These are phyloP conservation scores for Boletus barrowsii DNA, from an alignment of 768 basidiomycete genomes.

Conservation along the genomic window DNA sequence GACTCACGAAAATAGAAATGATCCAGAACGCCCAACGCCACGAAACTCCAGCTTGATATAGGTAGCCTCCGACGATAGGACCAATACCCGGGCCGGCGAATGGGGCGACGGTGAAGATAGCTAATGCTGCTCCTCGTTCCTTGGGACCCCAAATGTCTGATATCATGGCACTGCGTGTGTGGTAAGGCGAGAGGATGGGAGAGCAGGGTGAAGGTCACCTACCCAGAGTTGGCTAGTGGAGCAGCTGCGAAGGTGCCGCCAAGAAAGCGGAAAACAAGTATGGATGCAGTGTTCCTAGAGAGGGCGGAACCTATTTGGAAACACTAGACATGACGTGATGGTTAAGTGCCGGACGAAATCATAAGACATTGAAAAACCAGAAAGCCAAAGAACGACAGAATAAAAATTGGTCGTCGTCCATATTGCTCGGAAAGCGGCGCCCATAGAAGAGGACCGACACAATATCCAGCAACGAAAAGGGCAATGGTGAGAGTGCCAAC, in stretches of 20 bases:
- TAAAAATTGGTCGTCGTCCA: slow-evolving; percentile 59
- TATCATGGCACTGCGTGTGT: slow-evolving; percentile 42
- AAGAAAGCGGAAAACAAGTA: slow-evolving; percentile 72
- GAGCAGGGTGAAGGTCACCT: slow-evolving; percentile 7
- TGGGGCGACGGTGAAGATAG: slow-evolving; percentile 60
- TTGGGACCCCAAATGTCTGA: slow-evolving; percentile 62
- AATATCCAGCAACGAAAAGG: slow-evolving; percentile 68
- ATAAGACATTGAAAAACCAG: slow-evolving; percentile 33
- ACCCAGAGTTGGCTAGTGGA: slow-evolving; percentile 71
- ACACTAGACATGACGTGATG: slow-evolving; percentile 30
- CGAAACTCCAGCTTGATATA: slow-evolving; percentile 36
- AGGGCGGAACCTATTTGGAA: slow-evolving; percentile 67
- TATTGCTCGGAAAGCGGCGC: slow-evolving; percentile 52
- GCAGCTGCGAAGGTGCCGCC: slow-evolving; percentile 67
- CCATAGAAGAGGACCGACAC: slow-evolving; percentile 60
- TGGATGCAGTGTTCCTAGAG: slow-evolving; percentile 53
- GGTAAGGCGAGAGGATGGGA: neutral
- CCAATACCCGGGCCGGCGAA: slow-evolving; percentile 67
- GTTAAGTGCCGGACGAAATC: neutral
- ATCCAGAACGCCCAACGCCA: slow-evolving; percentile 75
- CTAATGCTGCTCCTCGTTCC: slow-evolving; percentile 61
- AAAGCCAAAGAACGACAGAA: slow-evolving; percentile 56
- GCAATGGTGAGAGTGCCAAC: slow-evolving; percentile 55
- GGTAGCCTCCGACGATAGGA: slow-evolving; percentile 50
- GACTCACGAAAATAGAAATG: slow-evolving; percentile 52